Conservation (phyloP, 768 basidiomycete genomes). For the Panellus pusillus region DNA sequence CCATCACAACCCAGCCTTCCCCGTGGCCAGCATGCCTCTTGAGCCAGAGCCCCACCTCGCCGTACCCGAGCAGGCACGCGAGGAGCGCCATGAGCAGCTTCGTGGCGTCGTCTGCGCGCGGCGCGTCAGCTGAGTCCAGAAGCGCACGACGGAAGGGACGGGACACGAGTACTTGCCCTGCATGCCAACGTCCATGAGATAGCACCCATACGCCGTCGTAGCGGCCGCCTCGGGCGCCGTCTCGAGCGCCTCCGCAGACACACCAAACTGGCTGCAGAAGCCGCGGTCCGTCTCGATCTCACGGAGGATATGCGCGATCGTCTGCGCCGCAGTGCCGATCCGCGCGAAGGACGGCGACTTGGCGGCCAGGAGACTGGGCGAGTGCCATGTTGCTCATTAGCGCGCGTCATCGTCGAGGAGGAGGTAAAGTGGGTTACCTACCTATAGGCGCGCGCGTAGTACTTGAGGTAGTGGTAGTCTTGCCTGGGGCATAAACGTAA, state of each 20-base stretch:
- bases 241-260: conserved; percentile 60
- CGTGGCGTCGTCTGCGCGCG: conserved; percentile 59
- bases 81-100: conserved; percentile 79
- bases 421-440: conserved; percentile 32
- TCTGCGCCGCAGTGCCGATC: conserved; percentile 63
- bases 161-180: no score
- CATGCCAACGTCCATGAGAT: conserved; percentile 76
- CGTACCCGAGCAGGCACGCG: conserved; percentile 88
- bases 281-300: conserved; percentile 74
- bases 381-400: neutral
- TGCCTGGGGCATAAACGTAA: conserved; percentile 55
- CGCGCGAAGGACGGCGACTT: conserved; percentile 67
- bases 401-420: neutral
- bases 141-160: no score
- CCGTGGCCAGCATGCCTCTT: no score
- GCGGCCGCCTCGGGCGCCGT: conserved; percentile 63
- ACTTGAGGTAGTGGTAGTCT: conserved; percentile 79
- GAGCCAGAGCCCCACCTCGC: conserved; percentile 90
- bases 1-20: conserved; percentile 59
- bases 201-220: conserved; percentile 86
- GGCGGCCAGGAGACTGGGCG: conserved; percentile 66
- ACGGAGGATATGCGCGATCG: conserved; percentile 59
- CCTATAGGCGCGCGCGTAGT: conserved; percentile 84
- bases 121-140: no score
- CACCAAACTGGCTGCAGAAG: conserved; percentile 72